Evolutionary conservation across 331 rosid genomes (phyloP).

Genomic region (Cydonia oblonga): DNA sequence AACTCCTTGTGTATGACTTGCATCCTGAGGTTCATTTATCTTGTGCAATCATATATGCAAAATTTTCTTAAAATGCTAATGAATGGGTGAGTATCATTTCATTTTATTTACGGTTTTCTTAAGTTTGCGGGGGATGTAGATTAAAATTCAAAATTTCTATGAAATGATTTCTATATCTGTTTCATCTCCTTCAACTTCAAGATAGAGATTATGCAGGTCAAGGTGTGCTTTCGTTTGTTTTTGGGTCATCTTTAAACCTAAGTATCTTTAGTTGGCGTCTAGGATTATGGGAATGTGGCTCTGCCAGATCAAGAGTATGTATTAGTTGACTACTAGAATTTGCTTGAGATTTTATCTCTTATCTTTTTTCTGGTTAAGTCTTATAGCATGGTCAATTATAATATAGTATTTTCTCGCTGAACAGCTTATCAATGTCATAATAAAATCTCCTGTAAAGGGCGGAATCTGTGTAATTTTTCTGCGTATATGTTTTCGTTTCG

Average conservation of each 20-base stretch:
- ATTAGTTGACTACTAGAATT: not conserved
- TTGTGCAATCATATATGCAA: not conserved
- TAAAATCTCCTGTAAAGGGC: too few species aligned
- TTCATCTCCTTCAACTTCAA: not conserved
- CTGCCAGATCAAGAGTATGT: not conserved
- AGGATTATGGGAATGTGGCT: not conserved
- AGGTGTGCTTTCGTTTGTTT: not conserved
- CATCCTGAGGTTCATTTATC: not conserved
- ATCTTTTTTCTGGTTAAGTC: not conserved
- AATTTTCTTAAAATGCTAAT: not conserved
- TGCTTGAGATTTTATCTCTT: not conserved
- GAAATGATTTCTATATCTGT: not conserved
- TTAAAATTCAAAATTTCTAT: not conserved
- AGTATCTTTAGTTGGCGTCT: not conserved
- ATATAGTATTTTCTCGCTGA: too few species aligned
- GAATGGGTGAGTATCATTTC: not conserved
- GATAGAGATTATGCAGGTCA: not conserved
- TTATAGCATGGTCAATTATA: too few species aligned
- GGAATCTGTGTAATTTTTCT: not conserved
- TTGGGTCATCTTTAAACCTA: not conserved
- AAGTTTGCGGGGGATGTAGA: not conserved
- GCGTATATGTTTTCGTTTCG: not conserved
- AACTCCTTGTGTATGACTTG: not conserved
- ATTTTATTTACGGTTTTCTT: not conserved
- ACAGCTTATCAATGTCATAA: too few species aligned